Conservation (phyloP, 768 basidiomycete genomes). For the Russula dissimulans region DNA sequence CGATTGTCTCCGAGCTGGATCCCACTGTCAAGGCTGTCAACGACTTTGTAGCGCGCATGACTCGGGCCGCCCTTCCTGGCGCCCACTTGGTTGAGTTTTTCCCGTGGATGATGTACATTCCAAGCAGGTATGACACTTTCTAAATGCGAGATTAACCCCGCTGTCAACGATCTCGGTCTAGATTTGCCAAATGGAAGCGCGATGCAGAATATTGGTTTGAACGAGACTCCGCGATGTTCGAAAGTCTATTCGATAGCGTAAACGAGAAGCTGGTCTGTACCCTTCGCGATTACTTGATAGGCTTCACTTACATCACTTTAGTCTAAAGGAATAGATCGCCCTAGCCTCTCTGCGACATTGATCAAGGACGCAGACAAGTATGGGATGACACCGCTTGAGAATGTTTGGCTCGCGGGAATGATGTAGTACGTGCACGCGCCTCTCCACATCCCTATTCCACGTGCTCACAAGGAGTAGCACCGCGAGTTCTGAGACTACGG, state of each 20-base stretch:
- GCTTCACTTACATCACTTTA: background rate
- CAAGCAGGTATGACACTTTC: background rate
- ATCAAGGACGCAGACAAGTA: slow-evolving; percentile 3
- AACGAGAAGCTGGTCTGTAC: background rate
- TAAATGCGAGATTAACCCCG: background rate
- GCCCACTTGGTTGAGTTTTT: slow-evolving; percentile 16
- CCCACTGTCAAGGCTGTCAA: slow-evolving; percentile 3
- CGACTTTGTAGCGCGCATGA: slow-evolving; percentile 4
- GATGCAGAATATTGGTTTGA: slow-evolving; percentile 12
- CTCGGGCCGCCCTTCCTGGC: slow-evolving; percentile 7
- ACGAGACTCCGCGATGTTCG: slow-evolving; percentile 7
- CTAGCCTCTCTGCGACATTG: background rate
- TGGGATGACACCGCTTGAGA: slow-evolving; percentile 3
- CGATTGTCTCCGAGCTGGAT: slow-evolving; percentile 4
- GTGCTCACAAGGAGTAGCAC: background rate
- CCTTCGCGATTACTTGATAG: background rate
- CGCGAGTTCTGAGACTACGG: background rate
- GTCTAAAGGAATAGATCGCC: slow-evolving; percentile 7
- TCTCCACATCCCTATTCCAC: background rate
- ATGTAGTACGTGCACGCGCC: background rate
- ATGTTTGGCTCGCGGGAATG: slow-evolving; percentile 2
- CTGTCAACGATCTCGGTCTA: background rate
- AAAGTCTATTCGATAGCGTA: slow-evolving; percentile 2
- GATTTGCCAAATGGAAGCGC: slow-evolving; percentile 19
- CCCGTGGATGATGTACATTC: slow-evolving; percentile 17